Base-by-base conservation (phyloP, 1,284 basidiomycete species). In the Ustilago crameri region DNA sequence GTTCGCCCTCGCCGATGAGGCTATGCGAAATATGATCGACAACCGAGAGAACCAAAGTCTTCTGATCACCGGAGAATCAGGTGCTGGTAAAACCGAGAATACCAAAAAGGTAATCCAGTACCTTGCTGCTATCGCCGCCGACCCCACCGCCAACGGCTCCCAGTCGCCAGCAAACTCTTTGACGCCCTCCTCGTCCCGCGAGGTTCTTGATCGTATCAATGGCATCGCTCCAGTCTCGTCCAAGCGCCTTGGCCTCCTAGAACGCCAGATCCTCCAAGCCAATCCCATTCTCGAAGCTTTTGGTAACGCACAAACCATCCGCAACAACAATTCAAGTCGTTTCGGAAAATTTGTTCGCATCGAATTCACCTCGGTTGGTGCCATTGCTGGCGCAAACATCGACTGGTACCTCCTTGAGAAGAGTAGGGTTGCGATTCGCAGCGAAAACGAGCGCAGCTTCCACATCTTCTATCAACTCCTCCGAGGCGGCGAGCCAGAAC, bases 41-140 rank as follows among this genome's bases (percentile, higher is more conserved):
- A 93, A 96, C 83, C 88, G 93, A 51, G 95, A 98, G 86, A 95
- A 95, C 76, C 96, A 99, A 85, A 95, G 93, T 80, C 93, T 99
- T 67, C 88, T 99, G 51, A 97, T 99, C 85, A 98, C 95, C 91
- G 96, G 96, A 55, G 96, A 98, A 87, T 98, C 96, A 3, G 96
- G 96, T 41, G 96, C 96, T 1, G 96, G 96, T 44, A 99, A 98
- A 87, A 99, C 96, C 1, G 96, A 98, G 84, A 98, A 95, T 85
- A 99, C 96, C 15, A 98, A 99, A 88, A 98, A 98, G 82, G 95
- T 98, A 79, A 99, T 99, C 61, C 96, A 98, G 84, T 99, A 98
- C 84, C 90, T 99, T 32, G 95, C 96, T 0, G 93, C 96, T 10
- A 97, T 98, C 73, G 96, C 96, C 3, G 90, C 92, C 17, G 81